phyloP scores from a whole-genome alignment of 2,329 filamentous ascomycete species.

The Cladophialophora bantiana region DNA sequence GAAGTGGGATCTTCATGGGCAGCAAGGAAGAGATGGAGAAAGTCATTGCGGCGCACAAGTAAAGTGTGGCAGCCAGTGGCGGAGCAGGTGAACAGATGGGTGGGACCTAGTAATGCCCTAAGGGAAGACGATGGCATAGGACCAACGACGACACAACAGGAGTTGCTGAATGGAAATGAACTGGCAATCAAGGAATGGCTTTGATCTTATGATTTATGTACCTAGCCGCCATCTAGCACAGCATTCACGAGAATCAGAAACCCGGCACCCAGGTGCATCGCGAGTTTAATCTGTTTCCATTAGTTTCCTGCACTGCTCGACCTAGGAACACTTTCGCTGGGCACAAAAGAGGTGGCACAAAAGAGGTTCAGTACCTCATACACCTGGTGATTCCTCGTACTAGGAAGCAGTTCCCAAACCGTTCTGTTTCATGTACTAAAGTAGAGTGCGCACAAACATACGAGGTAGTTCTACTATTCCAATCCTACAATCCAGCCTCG shows the following conservation, averaged over 20 bases:
- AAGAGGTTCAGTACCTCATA: no score
- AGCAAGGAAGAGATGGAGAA: constrained; percentile 95
- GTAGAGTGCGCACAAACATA: no score
- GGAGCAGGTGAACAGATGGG: not conserved
- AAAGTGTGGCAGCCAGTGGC: not conserved
- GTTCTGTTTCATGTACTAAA: no score
- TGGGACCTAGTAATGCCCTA: not conserved
- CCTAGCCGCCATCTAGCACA: not conserved
- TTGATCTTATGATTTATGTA: constrained; percentile 1
- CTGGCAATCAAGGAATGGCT: constrained; percentile 1
- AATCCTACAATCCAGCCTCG: no score
- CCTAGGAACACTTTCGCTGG: not conserved
- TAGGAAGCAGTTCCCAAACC: no score
- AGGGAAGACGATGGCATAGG: not conserved
- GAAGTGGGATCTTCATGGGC: constrained; percentile 93
- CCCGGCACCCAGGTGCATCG: not conserved
- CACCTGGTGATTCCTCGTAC: no score
- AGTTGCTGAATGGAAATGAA: not conserved
- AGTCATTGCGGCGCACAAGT: constrained; percentile 82
- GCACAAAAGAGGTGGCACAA: no score
- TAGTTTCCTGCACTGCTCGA: not conserved
- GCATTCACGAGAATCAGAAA: not conserved
- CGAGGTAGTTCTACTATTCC: no score
- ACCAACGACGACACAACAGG: not conserved
- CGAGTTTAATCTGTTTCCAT: not conserved